Evolutionary conservation across 2,329 filamentous ascomycete genomes (phyloP).

Genomic region (Pseudocercospora ulei): DNA sequence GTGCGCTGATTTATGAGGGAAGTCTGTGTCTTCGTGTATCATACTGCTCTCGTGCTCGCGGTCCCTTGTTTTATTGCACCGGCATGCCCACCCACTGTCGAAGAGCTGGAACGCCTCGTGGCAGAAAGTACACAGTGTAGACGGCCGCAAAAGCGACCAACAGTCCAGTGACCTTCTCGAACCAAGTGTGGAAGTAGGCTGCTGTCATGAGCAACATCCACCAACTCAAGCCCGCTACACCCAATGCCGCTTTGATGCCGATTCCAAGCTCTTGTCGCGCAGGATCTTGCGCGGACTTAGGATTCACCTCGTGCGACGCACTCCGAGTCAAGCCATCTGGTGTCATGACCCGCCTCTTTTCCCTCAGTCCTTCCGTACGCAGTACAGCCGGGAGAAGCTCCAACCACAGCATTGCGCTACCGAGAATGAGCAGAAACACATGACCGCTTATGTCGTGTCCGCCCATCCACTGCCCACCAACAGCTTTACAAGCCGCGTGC

Average conservation of each 20-base stretch:
- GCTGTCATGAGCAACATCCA: slow-evolving; percentile 99
- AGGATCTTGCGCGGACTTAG: slow-evolving; percentile 35
- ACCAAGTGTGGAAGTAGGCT: slow-evolving; percentile 97
- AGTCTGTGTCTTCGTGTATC: no score
- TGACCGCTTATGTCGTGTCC: slow-evolving; percentile 95
- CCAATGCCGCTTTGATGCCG: slow-evolving; percentile 48
- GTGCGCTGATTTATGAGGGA: no score
- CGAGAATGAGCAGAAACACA: slow-evolving; percentile 81
- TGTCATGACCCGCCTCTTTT: slow-evolving; percentile 59
- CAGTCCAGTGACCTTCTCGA: slow-evolving; percentile 64
- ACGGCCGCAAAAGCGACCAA: slow-evolving; percentile 42
- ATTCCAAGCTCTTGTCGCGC: slow-evolving; percentile 28
- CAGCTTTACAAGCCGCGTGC: slow-evolving; percentile 68
- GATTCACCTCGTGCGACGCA: slow-evolving; percentile 38
- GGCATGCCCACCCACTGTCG: slow-evolving; percentile 42
- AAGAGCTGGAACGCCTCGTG: slow-evolving; percentile 38
- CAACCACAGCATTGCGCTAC: slow-evolving; percentile 69
- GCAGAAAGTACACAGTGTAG: slow-evolving; percentile 43
- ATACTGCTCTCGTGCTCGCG: no score
- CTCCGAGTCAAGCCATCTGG: slow-evolving; percentile 52
- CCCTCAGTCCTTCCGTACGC: slow-evolving; percentile 41
- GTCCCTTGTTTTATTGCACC: slow-evolving; percentile 3
- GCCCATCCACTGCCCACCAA: slow-evolving; percentile 78
- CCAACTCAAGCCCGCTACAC: slow-evolving; percentile 60
- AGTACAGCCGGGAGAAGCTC: slow-evolving; percentile 61